phyloP scores from a whole-genome alignment of 2,329 filamentous ascomycete genomes.

The Pyrenochaeta sp. region DNA sequence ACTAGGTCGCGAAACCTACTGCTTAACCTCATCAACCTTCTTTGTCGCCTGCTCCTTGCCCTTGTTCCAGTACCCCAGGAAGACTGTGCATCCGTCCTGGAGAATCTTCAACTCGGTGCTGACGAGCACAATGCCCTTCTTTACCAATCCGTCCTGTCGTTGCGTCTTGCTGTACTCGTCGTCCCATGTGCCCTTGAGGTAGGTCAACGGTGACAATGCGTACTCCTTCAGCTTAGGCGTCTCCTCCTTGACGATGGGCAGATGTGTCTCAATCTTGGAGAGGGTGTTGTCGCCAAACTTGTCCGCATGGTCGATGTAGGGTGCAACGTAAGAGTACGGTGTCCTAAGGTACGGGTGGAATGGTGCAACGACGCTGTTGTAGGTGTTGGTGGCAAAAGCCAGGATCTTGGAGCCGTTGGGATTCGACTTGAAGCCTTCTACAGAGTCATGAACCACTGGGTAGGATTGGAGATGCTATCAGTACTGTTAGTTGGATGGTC shows the following conservation, averaged over 20 bases:
- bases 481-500: conserved; percentile 11
- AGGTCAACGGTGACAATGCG: conserved; percentile 45
- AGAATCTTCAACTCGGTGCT: conserved; percentile 52
- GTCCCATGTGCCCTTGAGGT: conserved; percentile 48
- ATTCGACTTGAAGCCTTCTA: conserved; percentile 81
- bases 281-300: conserved; percentile 51
- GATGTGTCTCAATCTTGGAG: conserved; percentile 45
- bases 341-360: conserved; percentile 79
- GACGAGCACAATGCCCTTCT: conserved; percentile 47
- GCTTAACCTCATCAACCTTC: conserved; percentile 47
- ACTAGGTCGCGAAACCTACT: conserved; percentile 23
- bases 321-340: conserved; percentile 82
- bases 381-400: conserved; percentile 76
- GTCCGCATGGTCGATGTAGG: conserved; percentile 86
- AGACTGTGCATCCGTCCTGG: conserved; percentile 41
- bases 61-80: conserved; percentile 43
- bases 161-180: conserved; percentile 52
- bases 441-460: conserved; percentile 80
- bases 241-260: conserved; percentile 59
- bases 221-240: conserved; percentile 53
- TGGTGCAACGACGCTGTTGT: conserved; percentile 78
- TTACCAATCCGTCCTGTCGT: conserved; percentile 46
- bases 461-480: conserved; percentile 82
- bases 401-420: conserved; percentile 85
- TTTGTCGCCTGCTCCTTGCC: conserved; percentile 43